Base-by-base conservation (phyloP, 805 yeast genomes). In the Kazachstania africana region DNA sequence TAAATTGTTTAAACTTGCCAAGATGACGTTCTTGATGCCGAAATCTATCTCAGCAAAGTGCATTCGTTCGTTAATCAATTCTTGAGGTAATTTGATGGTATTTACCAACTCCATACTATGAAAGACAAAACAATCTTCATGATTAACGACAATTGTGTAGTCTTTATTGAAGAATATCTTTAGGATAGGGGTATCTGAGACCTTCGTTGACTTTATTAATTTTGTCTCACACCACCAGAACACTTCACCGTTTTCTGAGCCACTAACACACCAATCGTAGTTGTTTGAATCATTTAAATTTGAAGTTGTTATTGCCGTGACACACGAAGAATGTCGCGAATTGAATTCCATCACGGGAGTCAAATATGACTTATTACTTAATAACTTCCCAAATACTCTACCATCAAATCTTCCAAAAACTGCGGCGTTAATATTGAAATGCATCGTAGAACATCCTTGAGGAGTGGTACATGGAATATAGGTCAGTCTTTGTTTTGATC, bases 391-490 rank as follows among this genome's bases (percentile, higher is more conserved):
- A 26, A 46, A 55, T 1, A 56, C 48, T 29, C 55, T 46, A 6
- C 61, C 61, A 34, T 55, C 60, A 19, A 50, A 54, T 20, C 58
- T 51, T 8, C 61, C 61, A 36, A 55, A 55, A 0, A 54, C 54
- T 2, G 57, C 58, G 2, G 57, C 53, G 27, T 49, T 47, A 9
- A 52, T 43, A 27, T 47, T 49, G 24, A 55, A 50, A 40, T 55
- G 45, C 52, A 54, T 54, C 1, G 57, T 53, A 3, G 60, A 53
- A 29, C 59, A 53, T 10, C 59, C 59, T 30, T 53, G 57, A 12
- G 61, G 61, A 3, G 59, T 52, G 2, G 57, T 53, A 31, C 61
- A 55, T 4, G 59, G 61, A 17, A 56, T 53, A 35, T 55, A 56
- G 12, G 57, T 47, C 9, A 53, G 36, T 18, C 55, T 44, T 26